These are phyloP conservation scores for Trametes cinnabarina DNA, from an alignment of 768 basidiomycete species.

Conservation along the genomic window DNA sequence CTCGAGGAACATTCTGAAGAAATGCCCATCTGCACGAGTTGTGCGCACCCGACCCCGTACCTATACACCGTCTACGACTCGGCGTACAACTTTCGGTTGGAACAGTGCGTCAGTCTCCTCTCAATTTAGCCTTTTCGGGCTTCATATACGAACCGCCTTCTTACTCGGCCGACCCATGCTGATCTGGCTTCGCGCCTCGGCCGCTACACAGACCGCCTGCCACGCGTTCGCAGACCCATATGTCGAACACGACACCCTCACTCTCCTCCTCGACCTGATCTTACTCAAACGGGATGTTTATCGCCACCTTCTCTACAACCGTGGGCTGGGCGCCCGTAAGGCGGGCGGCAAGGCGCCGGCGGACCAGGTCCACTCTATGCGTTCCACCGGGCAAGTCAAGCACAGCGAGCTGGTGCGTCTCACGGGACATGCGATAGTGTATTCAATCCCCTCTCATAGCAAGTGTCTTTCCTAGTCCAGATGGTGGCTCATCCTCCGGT, in stretches of 20 bases:
- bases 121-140: slow-evolving; percentile 1
- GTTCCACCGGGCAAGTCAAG: neutral
- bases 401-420: neutral
- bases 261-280: slow-evolving; percentile 74
- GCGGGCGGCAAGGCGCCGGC: slow-evolving; percentile 23
- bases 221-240: slow-evolving; percentile 79
- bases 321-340: slow-evolving; percentile 63
- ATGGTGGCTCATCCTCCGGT: slow-evolving; percentile 56
- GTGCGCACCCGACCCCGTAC: slow-evolving; percentile 59
- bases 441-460: neutral
- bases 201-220: slow-evolving; percentile 49
- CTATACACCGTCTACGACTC: slow-evolving; percentile 84
- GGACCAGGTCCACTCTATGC: neutral
- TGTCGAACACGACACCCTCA: slow-evolving; percentile 78
- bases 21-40: slow-evolving; percentile 83
- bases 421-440: neutral
- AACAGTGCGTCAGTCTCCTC: slow-evolving; percentile 71
- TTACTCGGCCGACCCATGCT: slow-evolving; percentile 8
- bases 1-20: neutral
- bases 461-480: slow-evolving; percentile 41
- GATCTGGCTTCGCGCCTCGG: slow-evolving; percentile 3
- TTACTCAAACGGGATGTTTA: slow-evolving; percentile 81
- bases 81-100: slow-evolving; percentile 72
- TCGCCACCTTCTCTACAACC: slow-evolving; percentile 78
- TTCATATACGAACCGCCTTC: slow-evolving; percentile 1